phyloP scores from a whole-genome alignment of 768 basidiomycete species.

The Ephemerocybe angulata region DNA sequence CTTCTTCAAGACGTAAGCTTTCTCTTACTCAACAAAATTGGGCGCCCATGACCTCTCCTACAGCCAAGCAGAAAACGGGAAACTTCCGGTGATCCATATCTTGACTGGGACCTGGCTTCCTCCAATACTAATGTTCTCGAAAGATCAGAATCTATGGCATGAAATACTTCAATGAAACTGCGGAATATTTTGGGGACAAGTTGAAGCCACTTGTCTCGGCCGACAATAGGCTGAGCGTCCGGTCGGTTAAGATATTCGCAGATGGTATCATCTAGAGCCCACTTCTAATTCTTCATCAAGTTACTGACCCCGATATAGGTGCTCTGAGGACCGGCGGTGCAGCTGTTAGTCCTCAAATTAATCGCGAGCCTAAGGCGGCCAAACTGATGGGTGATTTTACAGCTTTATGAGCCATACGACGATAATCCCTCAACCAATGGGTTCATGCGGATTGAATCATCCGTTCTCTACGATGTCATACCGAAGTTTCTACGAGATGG shows the following conservation, averaged over 20 bases:
- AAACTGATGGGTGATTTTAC: conserved; percentile 1
- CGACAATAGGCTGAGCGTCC: conserved; percentile 62
- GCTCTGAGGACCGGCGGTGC: conserved; percentile 89
- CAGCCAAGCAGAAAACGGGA: conserved; percentile 59
- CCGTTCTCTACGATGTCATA: conserved; percentile 59
- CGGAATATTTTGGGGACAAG: conserved; percentile 63
- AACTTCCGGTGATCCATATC: conserved; percentile 51
- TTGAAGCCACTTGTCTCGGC: conserved; percentile 51
- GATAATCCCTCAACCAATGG: conserved; percentile 76
- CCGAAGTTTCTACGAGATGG: conserved; percentile 71
- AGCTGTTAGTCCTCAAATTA: conserved; percentile 47
- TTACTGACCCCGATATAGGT: conserved; percentile 37
- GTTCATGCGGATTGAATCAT: conserved; percentile 67
- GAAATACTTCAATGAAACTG: conserved; percentile 62
- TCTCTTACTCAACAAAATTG: neutral
- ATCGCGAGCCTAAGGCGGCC: neutral
- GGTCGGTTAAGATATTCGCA: conserved; percentile 79
- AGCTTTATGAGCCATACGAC: conserved; percentile 80
- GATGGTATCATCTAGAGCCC: conserved; percentile 43
- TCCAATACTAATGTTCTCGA: neutral
- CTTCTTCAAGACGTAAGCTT: conserved; percentile 63
- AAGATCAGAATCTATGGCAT: conserved; percentile 80
- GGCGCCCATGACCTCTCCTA: neutral
- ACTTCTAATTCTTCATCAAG: neutral
- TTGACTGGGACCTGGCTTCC: conserved; percentile 9